phyloP scores from a whole-genome alignment of 2,329 filamentous ascomycete species.

The Ilyonectria destructans region DNA sequence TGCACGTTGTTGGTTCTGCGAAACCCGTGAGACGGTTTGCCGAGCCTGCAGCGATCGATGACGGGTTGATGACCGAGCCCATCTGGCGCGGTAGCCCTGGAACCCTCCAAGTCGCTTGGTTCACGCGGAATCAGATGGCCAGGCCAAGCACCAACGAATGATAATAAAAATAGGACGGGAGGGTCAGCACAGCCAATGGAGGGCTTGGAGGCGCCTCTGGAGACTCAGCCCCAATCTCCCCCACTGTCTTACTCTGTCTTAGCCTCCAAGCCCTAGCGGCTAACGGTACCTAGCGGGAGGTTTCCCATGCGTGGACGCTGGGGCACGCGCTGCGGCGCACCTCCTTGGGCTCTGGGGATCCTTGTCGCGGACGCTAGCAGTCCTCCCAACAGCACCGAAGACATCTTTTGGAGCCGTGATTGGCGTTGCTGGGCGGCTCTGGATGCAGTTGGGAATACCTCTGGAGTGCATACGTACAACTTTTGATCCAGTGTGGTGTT shows the following conservation, averaged over 20 bases:
- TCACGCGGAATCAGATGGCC: constrained; percentile 4
- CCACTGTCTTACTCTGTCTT: constrained; percentile 23
- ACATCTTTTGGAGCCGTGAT: neutral
- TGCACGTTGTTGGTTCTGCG: constrained; percentile 9
- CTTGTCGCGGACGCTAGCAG: constrained; percentile 19
- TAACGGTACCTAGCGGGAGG: constrained; percentile 12
- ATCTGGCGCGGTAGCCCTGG: constrained; percentile 2
- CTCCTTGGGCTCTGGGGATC: constrained; percentile 1
- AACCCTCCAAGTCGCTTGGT: neutral
- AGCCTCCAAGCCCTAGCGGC: constrained; percentile 34
- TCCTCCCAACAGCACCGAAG: constrained; percentile 16
- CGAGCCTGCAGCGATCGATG: constrained; percentile 19
- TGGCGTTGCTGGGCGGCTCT: constrained; percentile 9
- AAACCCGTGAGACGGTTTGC: constrained; percentile 1
- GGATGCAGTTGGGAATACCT: neutral
- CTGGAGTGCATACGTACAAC: neutral
- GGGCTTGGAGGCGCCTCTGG: constrained; percentile 24
- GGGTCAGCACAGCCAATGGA: constrained; percentile 29
- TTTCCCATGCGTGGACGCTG: constrained; percentile 5
- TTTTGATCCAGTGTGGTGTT: constrained; percentile 1
- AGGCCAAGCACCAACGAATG: constrained; percentile 15
- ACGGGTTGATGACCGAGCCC: constrained; percentile 19
- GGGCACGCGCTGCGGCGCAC: constrained; percentile 7
- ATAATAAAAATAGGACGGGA: constrained; percentile 37
- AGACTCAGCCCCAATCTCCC: constrained; percentile 30